Evolutionary conservation across 768 basidiomycete species (phyloP), one percentile per base, ranked within the genome.

Genomic region (Collybiopsis confluens): DNA sequence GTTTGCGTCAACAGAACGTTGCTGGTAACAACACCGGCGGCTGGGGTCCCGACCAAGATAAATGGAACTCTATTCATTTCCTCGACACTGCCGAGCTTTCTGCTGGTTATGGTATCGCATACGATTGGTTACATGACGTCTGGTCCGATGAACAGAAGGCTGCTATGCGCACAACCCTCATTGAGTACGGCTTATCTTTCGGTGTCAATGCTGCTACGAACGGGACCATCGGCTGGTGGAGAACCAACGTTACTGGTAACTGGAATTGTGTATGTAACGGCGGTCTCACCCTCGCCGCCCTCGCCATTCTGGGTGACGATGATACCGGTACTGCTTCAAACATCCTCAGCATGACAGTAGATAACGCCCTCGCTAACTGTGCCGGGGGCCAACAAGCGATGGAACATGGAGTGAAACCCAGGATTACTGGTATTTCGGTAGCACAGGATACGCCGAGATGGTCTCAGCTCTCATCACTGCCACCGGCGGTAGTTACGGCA

Each of bases 231-330:
- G 86, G 86, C 45, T 97, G 94, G 94, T 97, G 94, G 94, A 78
- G 70, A 48, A 76, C 59, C 47, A 78, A 73, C 57, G 80, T 81
- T 43, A 78, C 77, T 56, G 96, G 96, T 18, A 99, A 98, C 76
- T 99, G 97, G 97, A 99, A 99, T 68, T 98, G 96, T 67, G 91
- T 92, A 54, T 93, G 88, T 75, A 98, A 98, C 67, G 81, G 82
- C 44, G 97, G 97, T 54, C 73, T 98, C 57, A 92, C 89, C 18
- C 67, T 98, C 65, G 97, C 80, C 43, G 82, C 97, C 1, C 84
- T 99, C 54, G 94, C 97, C 30, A 93, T 99, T 62, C 72, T 93
- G 13, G 85, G 79, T 28, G 90, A 95, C 59, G 87, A 96, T 60
- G 81, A 78, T 13, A 87, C 87, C 5, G 90, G 90, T 33, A 74